Conservation (phyloP, 441 rosid genomes). For the Hura crepitans region DNA sequence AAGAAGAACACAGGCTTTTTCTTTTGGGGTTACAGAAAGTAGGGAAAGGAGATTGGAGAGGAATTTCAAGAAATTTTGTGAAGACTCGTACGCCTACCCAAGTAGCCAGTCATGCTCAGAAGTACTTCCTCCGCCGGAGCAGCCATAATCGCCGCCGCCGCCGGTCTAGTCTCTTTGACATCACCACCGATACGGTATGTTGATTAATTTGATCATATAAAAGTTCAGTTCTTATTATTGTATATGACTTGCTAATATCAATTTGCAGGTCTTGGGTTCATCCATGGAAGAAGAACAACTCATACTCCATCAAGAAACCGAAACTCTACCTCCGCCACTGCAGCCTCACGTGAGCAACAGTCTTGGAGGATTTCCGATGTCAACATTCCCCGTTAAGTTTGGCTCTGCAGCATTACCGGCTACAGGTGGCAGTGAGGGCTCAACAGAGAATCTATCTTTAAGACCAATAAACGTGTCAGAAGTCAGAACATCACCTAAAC, state of each 20-base stretch:
- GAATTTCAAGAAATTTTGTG: constrained; percentile 80
- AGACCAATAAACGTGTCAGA: constrained; percentile 20
- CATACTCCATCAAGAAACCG: constrained; percentile 25
- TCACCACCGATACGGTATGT: constrained; percentile 61
- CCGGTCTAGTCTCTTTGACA: constrained; percentile 83
- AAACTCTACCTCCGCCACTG: constrained; percentile 19
- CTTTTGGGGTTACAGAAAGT: constrained; percentile 72
- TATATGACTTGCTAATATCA: background rate
- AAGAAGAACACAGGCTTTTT: constrained; percentile 78
- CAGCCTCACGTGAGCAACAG: constrained; percentile 18
- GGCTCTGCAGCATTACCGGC: constrained; percentile 20
- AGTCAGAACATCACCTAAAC: constrained; percentile 29
- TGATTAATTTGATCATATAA: background rate
- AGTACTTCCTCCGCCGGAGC: constrained; percentile 73
- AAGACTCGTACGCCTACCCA: constrained; percentile 91
- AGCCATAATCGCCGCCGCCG: constrained; percentile 79
- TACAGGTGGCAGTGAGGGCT: constrained; percentile 17
- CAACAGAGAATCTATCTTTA: constrained; percentile 30
- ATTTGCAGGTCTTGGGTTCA: constrained; percentile 31
- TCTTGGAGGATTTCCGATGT: constrained; percentile 21
- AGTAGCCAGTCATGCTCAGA: constrained; percentile 94
- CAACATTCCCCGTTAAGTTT: constrained; percentile 30
- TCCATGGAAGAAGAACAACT: constrained; percentile 43
- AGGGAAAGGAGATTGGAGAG: constrained; percentile 95
- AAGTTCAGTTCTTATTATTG: background rate